Evolutionary conservation across 2,329 filamentous ascomycete species (phyloP), one percentile per base, ranked within the genome.

Genomic region (Fusarium burgessii): DNA sequence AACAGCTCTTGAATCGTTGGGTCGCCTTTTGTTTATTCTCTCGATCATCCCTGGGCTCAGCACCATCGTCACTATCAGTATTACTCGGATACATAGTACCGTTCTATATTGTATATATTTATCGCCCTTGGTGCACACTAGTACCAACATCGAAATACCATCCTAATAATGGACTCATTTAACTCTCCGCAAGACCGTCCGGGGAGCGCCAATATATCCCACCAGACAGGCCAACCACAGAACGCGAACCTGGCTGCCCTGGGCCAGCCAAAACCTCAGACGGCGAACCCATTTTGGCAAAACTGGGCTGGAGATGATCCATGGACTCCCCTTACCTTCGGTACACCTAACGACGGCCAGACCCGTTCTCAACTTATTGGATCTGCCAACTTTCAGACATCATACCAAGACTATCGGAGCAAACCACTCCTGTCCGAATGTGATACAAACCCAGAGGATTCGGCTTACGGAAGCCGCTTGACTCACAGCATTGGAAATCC

Each of bases 401-500:
- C 62, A 11, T 77, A 74, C 52, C 68, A 72, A 33, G 66, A 66
- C 27, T 80, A 76, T 35, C 69, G 77, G 43, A 78, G 58, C 61
- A 68, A 70, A 8, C 63, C 62, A 14, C 72, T 80, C 35, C 76
- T 80, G 11, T 85, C 83, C 9, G 83, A 85, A 47, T 80, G 79
- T 64, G 80, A 79, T 49, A 84, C 81, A 7, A 55, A 77, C 45
- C 74, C 80, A 13, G 78, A 80, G 5, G 85, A 87, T 70, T 87
- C 85, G 14, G 84, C 84, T 25, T 87, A 87, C 67, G 84, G 83
- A 54, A 80, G 80, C 59, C 72, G 74, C 25, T 68, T 81, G 8
- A 81, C 81, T 27, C 82, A 77, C 29, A 86, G 85, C 68, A 78
- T 83, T 54, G 80, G 80, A 11, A 84, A 82, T 43, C 78, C 77